These are phyloP conservation scores for Chlorella sorokiniana DNA, from an alignment of 139 green algal genomes.

Conservation along the genomic window DNA sequence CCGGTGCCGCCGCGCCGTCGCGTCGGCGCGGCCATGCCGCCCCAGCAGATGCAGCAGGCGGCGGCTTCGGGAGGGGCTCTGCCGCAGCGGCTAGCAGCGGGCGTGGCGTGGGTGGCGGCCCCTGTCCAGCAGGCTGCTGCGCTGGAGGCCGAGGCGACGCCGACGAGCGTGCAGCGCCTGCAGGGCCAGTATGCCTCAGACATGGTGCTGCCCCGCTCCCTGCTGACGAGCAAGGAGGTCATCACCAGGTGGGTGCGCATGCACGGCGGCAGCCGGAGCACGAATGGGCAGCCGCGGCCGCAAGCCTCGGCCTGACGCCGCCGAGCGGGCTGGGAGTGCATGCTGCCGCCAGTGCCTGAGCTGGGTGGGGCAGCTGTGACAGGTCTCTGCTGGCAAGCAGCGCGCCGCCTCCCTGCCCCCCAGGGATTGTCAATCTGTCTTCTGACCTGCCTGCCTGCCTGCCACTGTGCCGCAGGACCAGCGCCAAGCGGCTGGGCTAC, in stretches of 20 bases:
- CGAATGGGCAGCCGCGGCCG: too few relatives aligned
- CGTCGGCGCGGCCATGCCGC: neutral
- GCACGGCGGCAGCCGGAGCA: too few relatives aligned
- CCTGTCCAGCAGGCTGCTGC: neutral
- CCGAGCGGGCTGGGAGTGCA: too few relatives aligned
- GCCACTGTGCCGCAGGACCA: conserved; percentile 59
- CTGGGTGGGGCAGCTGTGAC: too few relatives aligned
- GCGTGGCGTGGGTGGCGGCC: neutral
- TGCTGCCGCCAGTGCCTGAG: too few relatives aligned
- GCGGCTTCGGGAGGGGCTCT: neutral
- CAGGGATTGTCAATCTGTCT: too few relatives aligned
- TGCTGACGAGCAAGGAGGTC: conserved; percentile 43
- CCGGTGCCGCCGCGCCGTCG: neutral
- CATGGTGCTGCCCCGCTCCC: conserved; percentile 20
- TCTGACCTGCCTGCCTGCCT: neutral
- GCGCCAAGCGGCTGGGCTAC: conserved; percentile 61
- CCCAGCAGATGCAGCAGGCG: neutral
- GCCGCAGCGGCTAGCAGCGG: neutral
- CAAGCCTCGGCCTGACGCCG: too few relatives aligned
- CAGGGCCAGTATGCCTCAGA: neutral
- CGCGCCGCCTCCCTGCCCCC: too few relatives aligned
- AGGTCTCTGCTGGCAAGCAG: too few relatives aligned
- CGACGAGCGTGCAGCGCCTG: neutral
- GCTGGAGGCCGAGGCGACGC: neutral
- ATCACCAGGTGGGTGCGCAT: conserved; percentile 39